A percentile compares a stretch with the other conserved stretches of the same genome.
Conservation (phyloP, 164 flowering plant genomes). For the Dillenia suffruticosa region DNA sequence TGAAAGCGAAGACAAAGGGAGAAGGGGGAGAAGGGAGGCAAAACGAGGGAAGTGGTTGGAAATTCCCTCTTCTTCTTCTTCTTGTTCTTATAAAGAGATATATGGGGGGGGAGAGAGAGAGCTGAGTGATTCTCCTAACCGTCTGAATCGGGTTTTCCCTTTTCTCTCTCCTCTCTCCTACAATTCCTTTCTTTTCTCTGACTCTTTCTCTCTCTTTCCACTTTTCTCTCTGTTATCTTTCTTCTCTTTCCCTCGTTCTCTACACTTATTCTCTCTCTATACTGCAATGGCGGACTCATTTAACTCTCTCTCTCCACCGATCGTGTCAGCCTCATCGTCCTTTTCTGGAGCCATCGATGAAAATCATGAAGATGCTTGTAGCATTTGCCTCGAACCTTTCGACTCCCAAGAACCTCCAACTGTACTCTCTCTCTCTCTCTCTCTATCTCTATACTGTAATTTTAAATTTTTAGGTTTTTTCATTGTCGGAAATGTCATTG, state of each 20-base stretch:
- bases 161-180: constrained; percentile 6
- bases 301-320: constrained; percentile 3
- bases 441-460: neutral
- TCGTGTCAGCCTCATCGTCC: constrained; percentile 11
- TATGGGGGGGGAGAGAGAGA: neutral
- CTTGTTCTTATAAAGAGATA: too few relatives aligned
- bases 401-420: constrained; percentile 43
- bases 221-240: constrained; percentile 9
- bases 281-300: neutral
- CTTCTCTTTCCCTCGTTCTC: constrained; percentile 1
- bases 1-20: too few relatives aligned
- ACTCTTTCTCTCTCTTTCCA: constrained; percentile 10
- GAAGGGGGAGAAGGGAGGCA: too few relatives aligned
- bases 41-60: too few relatives aligned
- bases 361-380: constrained; percentile 46
- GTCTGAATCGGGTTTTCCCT: constrained; percentile 28
- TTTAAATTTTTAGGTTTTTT: neutral
- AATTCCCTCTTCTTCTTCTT: too few relatives aligned
- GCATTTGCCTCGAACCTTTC: constrained; percentile 68
- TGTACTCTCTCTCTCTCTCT: constrained; percentile 21
- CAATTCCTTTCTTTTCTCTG: constrained; percentile 30
- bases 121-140: constrained; percentile 18
- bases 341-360: constrained; percentile 15
- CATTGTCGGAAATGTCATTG: neutral
- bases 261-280: neutral